Evolutionary conservation across 768 basidiomycete species (phyloP), one percentile per base, ranked within the genome.

Genomic region (Pisolithus microcarpus): DNA sequence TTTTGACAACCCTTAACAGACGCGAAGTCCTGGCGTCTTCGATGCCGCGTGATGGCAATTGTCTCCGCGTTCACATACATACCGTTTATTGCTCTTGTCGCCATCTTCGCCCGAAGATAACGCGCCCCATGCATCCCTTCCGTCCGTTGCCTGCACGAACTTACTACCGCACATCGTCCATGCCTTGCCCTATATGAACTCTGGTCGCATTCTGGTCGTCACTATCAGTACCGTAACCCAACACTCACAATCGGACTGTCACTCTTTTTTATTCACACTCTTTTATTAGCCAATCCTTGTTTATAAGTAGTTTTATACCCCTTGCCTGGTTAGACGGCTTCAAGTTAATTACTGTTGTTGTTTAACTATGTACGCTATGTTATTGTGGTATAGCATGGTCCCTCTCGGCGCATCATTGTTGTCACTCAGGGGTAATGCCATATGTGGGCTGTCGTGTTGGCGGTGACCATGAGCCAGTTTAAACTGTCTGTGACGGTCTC

Each of bases 11-110:
- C 42, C 42, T 53, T 31, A 38, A 36, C 56, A 89, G 87, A 90
- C 64, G 84, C 86, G 9, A 77, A 72, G 59, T 76, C 78, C 34
- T 90, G 87, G 87, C 80, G 87, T 48, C 72, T 70, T 51, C 81
- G 87, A 46, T 89, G 86, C 71, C 84, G 87, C 40, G 68, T 86
- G 56, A 83, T 87, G 85, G 71, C 80, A 31, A 72, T 64, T 37
- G 64, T 87, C 40, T 85, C 86, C 38, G 56, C 88, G 36, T 62
- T 88, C 64, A 87, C 85, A 19, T 90, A 90, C 65, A 71, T 88
- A 54, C 87, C 87, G 13, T 87, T 90, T 65, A 82, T 90, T 64
- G 71, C 85, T 56, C 78, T 85, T 52, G 71, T 87, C 56, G 82
- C 82, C 56, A 71, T 88, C 56, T 87, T 84, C 62, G 81, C 61